phyloP scores from a whole-genome alignment of 1,139 yeast species.

The Wickerhamomyces sp. region DNA sequence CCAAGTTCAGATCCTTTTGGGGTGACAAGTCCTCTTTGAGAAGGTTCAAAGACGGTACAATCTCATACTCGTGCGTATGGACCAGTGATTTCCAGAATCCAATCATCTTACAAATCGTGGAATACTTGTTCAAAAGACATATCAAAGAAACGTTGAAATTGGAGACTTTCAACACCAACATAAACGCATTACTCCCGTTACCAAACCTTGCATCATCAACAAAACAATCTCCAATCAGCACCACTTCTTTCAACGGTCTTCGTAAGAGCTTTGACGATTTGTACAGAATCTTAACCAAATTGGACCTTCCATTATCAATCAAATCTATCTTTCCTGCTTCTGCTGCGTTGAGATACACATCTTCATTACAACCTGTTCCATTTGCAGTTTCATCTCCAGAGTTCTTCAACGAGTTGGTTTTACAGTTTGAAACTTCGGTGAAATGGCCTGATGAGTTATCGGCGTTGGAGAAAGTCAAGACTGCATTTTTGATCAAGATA shows the following conservation, averaged over 20 bases:
- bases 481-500: constrained; percentile 79
- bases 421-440: constrained; percentile 86
- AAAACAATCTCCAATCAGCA: constrained; percentile 47
- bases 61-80: constrained; percentile 91
- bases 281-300: constrained; percentile 39
- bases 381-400: constrained; percentile 74
- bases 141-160: constrained; percentile 44
- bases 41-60: constrained; percentile 85
- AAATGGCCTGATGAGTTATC: constrained; percentile 92
- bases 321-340: constrained; percentile 72
- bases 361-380: constrained; percentile 76
- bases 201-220: constrained; percentile 56
- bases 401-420: constrained; percentile 70
- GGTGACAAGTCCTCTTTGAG: constrained; percentile 81
- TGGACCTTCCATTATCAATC: constrained; percentile 65
- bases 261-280: constrained; percentile 64
- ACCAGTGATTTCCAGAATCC: constrained; percentile 54
- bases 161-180: constrained; percentile 35
- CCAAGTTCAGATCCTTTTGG: constrained; percentile 80
- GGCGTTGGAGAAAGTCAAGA: constrained; percentile 83
- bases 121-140: constrained; percentile 60
- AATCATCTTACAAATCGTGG: constrained; percentile 59
- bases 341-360: constrained; percentile 65
- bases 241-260: constrained; percentile 49
- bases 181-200: constrained; percentile 50